These are phyloP conservation scores for Diplodia mutila DNA, from an alignment of 2,329 filamentous ascomycete species.

Conservation along the genomic window DNA sequence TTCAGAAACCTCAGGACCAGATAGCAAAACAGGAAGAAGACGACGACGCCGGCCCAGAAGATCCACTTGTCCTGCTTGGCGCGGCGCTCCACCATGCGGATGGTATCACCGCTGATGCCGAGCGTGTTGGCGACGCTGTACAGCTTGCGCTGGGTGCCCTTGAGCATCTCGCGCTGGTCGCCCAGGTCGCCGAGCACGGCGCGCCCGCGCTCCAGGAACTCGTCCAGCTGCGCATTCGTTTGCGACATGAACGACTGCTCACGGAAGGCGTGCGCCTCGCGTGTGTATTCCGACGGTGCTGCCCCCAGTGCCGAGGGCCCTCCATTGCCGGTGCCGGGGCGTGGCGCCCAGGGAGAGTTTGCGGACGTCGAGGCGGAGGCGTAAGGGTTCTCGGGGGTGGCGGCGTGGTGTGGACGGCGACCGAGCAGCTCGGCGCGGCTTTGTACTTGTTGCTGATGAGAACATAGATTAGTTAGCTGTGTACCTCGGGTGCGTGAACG, in stretches of 20 bases:
- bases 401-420: conserved; percentile 74
- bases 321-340: conserved; percentile 45
- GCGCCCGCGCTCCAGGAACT: conserved; percentile 89
- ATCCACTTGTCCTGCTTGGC: conserved; percentile 98
- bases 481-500: not conserved
- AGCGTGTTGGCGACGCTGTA: conserved; percentile 94
- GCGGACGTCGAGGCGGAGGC: conserved; percentile 61
- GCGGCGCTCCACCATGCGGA: conserved; percentile 91
- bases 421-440: conserved; percentile 84
- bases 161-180: conserved; percentile 90
- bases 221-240: conserved; percentile 85
- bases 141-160: conserved; percentile 86
- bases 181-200: conserved; percentile 87
- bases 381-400: conserved; percentile 94
- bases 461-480: not conserved
- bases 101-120: conserved; percentile 92
- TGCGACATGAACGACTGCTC: conserved; percentile 86
- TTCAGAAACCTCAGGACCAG: conserved; percentile 83
- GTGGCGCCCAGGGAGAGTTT: conserved; percentile 42
- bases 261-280: conserved; percentile 81
- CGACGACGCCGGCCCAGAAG: conserved; percentile 81
- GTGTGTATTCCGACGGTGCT: conserved; percentile 60
- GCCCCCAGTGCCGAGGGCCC: conserved; percentile 45
- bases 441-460: conserved; percentile 59
- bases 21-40: conserved; percentile 93